A percentile compares a stretch with the other conserved stretches of the same genome.
phyloP scores from a whole-genome alignment of 2,329 filamentous ascomycete genomes.

The Epichloe gansuensis region DNA sequence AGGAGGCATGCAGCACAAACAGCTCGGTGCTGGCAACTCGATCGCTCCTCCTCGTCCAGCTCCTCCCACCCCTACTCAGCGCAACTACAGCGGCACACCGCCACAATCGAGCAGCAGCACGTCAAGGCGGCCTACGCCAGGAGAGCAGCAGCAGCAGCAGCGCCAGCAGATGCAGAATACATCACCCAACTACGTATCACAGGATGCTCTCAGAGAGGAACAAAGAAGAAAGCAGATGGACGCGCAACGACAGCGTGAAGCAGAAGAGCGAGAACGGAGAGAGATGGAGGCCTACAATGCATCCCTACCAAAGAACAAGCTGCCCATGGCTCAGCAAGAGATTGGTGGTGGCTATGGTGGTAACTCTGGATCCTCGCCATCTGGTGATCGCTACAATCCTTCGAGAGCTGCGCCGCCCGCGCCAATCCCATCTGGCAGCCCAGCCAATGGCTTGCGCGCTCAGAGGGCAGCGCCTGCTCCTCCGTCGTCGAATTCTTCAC shows the following conservation, averaged over 20 bases:
- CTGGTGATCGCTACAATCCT: conserved; percentile 69
- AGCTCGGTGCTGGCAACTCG: conserved; percentile 41
- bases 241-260: conserved; percentile 41
- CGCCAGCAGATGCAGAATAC: conserved; percentile 46
- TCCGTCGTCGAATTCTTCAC: conserved; percentile 27
- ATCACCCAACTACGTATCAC: conserved; percentile 39
- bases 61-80: conserved; percentile 29
- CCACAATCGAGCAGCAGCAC: conserved; percentile 24
- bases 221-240: conserved; percentile 51
- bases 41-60: conserved; percentile 59
- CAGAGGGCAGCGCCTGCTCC: conserved; percentile 75
- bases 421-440: conserved; percentile 46
- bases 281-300: conserved; percentile 85
- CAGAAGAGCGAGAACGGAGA: conserved; percentile 54
- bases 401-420: conserved; percentile 72
- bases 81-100: conserved; percentile 28
- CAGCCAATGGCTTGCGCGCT: conserved; percentile 46
- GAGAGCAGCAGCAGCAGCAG: conserved; percentile 34
- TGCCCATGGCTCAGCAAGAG: conserved; percentile 79
- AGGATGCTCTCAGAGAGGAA: conserved; percentile 39
- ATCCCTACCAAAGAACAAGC: conserved; percentile 68
- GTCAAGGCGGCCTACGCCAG: conserved; percentile 28
- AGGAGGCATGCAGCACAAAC: conserved; percentile 44
- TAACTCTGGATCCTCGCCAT: conserved; percentile 24
- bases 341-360: conserved; percentile 60